A percentile compares a stretch with the other conserved stretches of the same genome.
These are phyloP conservation scores for Pseudogymnoascus sp. DNA, from an alignment of 2,329 filamentous ascomycete genomes.

Conservation along the genomic window DNA sequence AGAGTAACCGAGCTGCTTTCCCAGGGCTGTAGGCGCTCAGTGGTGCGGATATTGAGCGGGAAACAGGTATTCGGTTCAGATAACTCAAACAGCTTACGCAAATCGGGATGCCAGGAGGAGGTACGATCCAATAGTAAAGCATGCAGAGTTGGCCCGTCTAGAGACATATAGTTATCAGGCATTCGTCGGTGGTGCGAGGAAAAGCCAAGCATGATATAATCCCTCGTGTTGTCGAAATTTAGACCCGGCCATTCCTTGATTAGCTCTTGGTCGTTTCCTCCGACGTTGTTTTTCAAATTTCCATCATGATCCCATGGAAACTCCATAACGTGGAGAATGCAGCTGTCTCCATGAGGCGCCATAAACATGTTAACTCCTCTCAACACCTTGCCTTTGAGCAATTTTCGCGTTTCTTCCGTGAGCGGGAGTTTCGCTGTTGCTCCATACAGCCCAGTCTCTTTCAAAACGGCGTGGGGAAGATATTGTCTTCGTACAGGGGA, in stretches of 20 bases:
- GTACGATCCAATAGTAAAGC: neutral
- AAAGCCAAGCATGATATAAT: neutral
- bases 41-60: constrained; percentile 13
- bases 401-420: neutral
- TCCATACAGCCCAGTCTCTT: neutral
- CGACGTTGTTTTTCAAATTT: constrained; percentile 10
- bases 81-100: constrained; percentile 12
- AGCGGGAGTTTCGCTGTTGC: neutral
- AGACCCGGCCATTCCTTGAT: neutral
- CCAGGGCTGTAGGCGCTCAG: constrained; percentile 12
- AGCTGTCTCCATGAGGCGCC: neutral
- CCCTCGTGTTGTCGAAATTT: neutral
- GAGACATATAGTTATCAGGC: neutral
- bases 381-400: neutral
- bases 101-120: constrained; percentile 11
- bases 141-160: neutral
- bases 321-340: neutral
- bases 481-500: constrained; percentile 32
- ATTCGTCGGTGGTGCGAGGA: neutral
- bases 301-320: neutral
- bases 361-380: neutral
- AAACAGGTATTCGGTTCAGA: constrained; percentile 11
- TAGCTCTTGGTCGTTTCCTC: constrained; percentile 10
- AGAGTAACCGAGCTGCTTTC: constrained; percentile 10
- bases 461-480: constrained; percentile 26